Evolutionary conservation across 169 alveolate genomes (phyloP).

Genomic region (Eimeria necatrix): DNA sequence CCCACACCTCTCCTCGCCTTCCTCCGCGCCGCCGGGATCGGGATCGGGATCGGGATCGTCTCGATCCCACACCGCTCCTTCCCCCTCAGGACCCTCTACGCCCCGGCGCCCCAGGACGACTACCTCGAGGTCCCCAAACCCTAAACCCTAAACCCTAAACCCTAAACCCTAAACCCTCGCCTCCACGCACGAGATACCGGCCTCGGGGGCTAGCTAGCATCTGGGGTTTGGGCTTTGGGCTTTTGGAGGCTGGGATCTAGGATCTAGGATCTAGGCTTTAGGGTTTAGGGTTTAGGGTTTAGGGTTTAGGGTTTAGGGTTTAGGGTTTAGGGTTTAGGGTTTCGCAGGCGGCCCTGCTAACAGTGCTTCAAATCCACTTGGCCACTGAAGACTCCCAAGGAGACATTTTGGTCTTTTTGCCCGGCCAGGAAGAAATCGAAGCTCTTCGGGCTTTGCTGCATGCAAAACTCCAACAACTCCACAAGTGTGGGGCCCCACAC

Average conservation of each 20-base stretch:
- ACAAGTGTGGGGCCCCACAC: background rate
- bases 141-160: no score
- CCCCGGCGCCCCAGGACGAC: constrained; percentile 98
- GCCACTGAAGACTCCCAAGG: constrained; percentile 95
- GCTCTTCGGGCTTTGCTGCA: constrained; percentile 90
- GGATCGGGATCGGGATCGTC: no score
- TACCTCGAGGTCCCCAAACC: constrained; percentile 91
- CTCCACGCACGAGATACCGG: no score
- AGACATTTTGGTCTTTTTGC: constrained; percentile 98
- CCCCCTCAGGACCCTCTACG: constrained; percentile 93
- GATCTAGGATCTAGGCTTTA: no score
- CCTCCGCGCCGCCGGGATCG: constrained; percentile 92
- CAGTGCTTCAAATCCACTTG: constrained; percentile 98
- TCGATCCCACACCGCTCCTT: constrained; percentile 96
- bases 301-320: no score
- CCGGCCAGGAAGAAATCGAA: constrained; percentile 99
- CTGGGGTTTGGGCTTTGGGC: no score
- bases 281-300: no score
- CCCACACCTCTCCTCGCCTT: constrained; percentile 96
- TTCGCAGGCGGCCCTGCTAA: constrained; percentile 95
- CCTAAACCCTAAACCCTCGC: no score
- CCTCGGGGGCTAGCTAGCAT: no score
- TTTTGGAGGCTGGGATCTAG: no score
- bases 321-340: background rate
- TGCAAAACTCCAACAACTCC: constrained; percentile 94